A percentile compares a stretch with the other conserved stretches of the same genome.
Conservation (phyloP, 2,329 filamentous ascomycete species). For the Ilyonectria robusta region DNA sequence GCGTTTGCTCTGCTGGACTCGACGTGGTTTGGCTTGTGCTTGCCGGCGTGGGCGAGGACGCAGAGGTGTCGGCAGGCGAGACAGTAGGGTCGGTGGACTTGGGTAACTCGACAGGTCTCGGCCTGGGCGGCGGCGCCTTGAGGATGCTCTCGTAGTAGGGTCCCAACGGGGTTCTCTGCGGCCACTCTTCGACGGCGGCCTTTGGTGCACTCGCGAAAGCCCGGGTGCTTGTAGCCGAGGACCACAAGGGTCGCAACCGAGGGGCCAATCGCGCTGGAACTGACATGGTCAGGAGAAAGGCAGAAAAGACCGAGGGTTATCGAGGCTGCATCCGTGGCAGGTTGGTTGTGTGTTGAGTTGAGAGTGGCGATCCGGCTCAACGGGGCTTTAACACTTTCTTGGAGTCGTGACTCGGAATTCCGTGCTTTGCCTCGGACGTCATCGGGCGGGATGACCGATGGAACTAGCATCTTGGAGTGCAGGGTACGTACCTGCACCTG, state of each 20-base stretch:
- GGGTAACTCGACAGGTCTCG: slow-evolving; percentile 62
- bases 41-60: slow-evolving; percentile 15
- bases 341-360: background rate
- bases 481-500: slow-evolving; percentile 11
- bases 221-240: slow-evolving; percentile 41
- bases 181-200: slow-evolving; percentile 49
- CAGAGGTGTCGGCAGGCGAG: slow-evolving; percentile 33
- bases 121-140: slow-evolving; percentile 55
- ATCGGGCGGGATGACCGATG: slow-evolving; percentile 44
- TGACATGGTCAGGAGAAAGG: slow-evolving; percentile 46
- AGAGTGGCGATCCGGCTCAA: slow-evolving; percentile 30
- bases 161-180: slow-evolving; percentile 64
- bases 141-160: slow-evolving; percentile 73
- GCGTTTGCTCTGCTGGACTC: slow-evolving; percentile 54
- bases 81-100: slow-evolving; percentile 53
- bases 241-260: slow-evolving; percentile 49
- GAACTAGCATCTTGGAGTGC: slow-evolving; percentile 3
- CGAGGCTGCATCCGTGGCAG: slow-evolving; percentile 7
- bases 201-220: slow-evolving; percentile 47
- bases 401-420: slow-evolving; percentile 46
- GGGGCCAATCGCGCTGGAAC: slow-evolving; percentile 49
- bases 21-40: slow-evolving; percentile 22
- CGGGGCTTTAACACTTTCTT: slow-evolving; percentile 39
- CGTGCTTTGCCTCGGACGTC: slow-evolving; percentile 52
- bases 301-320: background rate